Evolutionary conservation across 257 asterid genomes (phyloP), one percentile per base, ranked within the genome.

Genomic region (Anisodus acutangulus): DNA sequence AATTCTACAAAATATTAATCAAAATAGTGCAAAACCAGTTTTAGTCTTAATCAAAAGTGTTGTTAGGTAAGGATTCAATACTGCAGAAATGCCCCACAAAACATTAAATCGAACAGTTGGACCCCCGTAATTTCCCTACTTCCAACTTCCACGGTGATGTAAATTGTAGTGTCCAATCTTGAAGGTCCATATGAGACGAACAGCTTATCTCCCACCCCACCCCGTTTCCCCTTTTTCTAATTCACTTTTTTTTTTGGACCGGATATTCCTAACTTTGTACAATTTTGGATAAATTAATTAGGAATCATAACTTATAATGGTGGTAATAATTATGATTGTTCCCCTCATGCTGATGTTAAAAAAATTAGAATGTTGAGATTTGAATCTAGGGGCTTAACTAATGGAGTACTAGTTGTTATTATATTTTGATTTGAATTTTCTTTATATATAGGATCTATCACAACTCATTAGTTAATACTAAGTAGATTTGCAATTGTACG

Each of bases 131-230:
- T 31, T 74, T 22, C 62, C 59, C 45, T 78, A 22, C 8, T 53
- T 53, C 64, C 81, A 78, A 78, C 39, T 78, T 78, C 13, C 4
- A 78, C 4, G 63, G 81, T 76, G 81, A 51, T 76, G 62, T 26
- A 51, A 26, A 51, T 51, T 53, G 64, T 78, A 41, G 26, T 78
- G 82, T 78, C 82, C 26, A 78, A 78, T 53, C 82, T 51, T 78
- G 64, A 26, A 53, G 81, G 81, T 64, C 81, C 81, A 53, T 53
- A 78, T 26, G 81, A 78, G 82, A 55, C 84, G 63, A 81, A 60
- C 63, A 81, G 9, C 76, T 63, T 63, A 49, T 60, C 55, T 41
- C 53, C 41, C 5, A 22, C 49, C 47, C 47, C 11, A 3, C 17
- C 35, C 5, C 45, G 54, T n/a, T 16, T 11, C 55, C 6, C 54